Base-by-base conservation (phyloP, 108 stramenopile genomes). In the Skeletonema tropicum region DNA sequence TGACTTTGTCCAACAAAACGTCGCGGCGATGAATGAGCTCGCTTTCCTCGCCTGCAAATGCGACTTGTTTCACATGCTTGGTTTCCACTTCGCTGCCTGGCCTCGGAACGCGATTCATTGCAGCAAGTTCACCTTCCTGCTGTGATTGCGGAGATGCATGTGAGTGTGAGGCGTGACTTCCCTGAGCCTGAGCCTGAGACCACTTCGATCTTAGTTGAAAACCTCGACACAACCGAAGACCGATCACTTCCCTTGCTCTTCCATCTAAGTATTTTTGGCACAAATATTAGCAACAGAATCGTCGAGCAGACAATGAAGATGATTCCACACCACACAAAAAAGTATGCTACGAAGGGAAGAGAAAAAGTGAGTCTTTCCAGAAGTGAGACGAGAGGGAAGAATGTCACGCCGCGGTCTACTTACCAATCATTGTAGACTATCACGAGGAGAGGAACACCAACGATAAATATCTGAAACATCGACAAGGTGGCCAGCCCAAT, bases 401-500 rank as follows among this genome's bases (percentile, higher is more conserved):
- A 45, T n/a, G 26, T 2, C 26, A 29, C 3, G 15, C 42, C 14
- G n/a, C 42, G 15, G 15, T 45, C 15, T 45, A n/a, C 42, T 45
- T 45, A 45, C 42, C 42, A 15, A 42, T 66, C 55, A 29, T 85
- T 83, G 14, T 46, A 42, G 12, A 83, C 81, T 48, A 88, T 60
- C 12, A 74, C 59, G 6, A 78, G 23, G 14, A 88, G 45, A 4
- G 88, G 85, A 3, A 83, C 60, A 0, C 84, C 80, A n/a, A 87
- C 59, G 25, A 80, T 61, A 68, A 75, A 41, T 13, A 76, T 55
- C 52, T 55, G 52, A 55, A 86, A 74, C 69, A 88, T 83, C 29
- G 73, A 82, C 13, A 73, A 35, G 14, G 84, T 76, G 19, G 77
- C 72, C 59, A 86, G 38, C 17, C 59, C 76, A 19, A 88, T 67